These are phyloP conservation scores for Podosphaera leucotricha DNA, from an alignment of 2,329 filamentous ascomycete genomes.

Conservation along the genomic window DNA sequence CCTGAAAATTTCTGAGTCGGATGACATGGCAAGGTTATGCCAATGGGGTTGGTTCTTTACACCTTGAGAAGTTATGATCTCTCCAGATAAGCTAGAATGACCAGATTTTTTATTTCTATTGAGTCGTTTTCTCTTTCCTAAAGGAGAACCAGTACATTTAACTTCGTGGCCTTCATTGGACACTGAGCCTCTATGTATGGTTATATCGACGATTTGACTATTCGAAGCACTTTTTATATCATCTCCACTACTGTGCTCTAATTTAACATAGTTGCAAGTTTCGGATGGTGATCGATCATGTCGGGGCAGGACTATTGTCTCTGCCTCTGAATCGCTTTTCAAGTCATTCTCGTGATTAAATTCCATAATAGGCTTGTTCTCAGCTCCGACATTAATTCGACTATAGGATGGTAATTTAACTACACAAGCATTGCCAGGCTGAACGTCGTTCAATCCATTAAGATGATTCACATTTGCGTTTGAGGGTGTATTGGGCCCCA, in stretches of 20 bases:
- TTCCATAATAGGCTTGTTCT: not conserved
- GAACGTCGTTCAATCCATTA: not conserved
- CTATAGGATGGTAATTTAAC: not conserved
- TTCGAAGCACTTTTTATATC: slow-evolving; percentile 17
- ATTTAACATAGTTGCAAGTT: slow-evolving; percentile 34
- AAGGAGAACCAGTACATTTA: slow-evolving; percentile 14
- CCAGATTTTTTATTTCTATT: slow-evolving; percentile 9
- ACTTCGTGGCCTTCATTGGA: slow-evolving; percentile 4
- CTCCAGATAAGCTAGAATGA: slow-evolving; percentile 5
- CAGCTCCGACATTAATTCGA: not conserved
- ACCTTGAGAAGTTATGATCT: not conserved
- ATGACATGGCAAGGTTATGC: slow-evolving; percentile 14
- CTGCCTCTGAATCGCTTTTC: slow-evolving; percentile 45
- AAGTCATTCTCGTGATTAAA: slow-evolving; percentile 6
- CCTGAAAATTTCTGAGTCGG: slow-evolving; percentile 26
- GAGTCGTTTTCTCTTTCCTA: slow-evolving; percentile 27
- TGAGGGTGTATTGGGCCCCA: not conserved
- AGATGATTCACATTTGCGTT: not conserved
- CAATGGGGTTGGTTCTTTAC: not conserved
- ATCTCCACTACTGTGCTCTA: slow-evolving; percentile 37
- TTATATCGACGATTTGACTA: slow-evolving; percentile 2
- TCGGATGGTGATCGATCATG: slow-evolving; percentile 42
- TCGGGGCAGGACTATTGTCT: slow-evolving; percentile 44
- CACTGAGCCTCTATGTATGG: not conserved
- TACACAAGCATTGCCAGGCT: not conserved